A percentile compares a stretch with the other conserved stretches of the same genome.
phyloP scores from a whole-genome alignment of 768 basidiomycete species.

The Plicaturopsis crispa region DNA sequence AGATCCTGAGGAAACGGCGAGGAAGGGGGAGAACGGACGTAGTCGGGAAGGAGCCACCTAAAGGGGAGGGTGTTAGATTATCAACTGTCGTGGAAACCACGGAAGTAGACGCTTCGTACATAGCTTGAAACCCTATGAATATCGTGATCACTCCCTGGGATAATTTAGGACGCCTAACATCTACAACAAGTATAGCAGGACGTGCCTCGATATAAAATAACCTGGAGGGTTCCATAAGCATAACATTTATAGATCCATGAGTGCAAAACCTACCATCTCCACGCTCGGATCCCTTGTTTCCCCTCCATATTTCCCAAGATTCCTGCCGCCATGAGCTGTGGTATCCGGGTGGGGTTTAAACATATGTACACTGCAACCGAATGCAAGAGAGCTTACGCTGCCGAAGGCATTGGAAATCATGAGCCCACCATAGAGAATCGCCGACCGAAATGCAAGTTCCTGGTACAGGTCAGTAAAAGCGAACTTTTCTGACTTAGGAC shows the following conservation, averaged over 20 bases:
- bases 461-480: no score
- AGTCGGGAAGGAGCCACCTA: slow-evolving; percentile 55
- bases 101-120: slow-evolving; percentile 26
- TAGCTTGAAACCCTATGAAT: slow-evolving; percentile 42
- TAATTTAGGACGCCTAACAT: neutral
- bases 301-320: slow-evolving; percentile 67
- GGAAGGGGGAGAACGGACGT: slow-evolving; percentile 33
- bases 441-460: slow-evolving; percentile 62
- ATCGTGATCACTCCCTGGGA: slow-evolving; percentile 58
- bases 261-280: slow-evolving; percentile 50
- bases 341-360: neutral
- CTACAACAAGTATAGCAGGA: neutral
- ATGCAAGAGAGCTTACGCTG: slow-evolving; percentile 30
- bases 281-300: slow-evolving; percentile 54
- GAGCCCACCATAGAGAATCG: slow-evolving; percentile 51
- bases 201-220: slow-evolving; percentile 63
- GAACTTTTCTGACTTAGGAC: neutral
- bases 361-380: neutral
- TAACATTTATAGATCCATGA: neutral
- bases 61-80: neutral
- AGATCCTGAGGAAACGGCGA: neutral
- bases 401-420: slow-evolving; percentile 65
- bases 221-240: slow-evolving; percentile 25
- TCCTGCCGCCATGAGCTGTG: slow-evolving; percentile 65
- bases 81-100: neutral